Base-by-base conservation (phyloP, 140 eudicot genomes). In the Anethum foeniculum region DNA sequence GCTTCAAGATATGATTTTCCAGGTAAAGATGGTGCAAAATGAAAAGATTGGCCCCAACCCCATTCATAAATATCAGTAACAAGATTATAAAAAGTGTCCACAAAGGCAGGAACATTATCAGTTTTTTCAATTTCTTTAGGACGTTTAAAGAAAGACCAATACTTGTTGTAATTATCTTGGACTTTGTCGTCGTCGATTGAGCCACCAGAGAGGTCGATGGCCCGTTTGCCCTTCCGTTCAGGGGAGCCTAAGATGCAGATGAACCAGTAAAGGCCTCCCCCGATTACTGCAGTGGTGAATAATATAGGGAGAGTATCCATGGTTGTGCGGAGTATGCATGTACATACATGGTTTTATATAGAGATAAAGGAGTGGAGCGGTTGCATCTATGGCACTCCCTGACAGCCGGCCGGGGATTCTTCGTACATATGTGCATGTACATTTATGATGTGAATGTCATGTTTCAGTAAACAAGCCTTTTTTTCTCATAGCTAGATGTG, bases 31-130 rank as follows among this genome's bases (percentile, higher is more conserved):
- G 98, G 98, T 2, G 98, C 90, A 46, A 94, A 94, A 49, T 94
- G 98, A 81, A 94, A 92, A 48, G 94, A 89, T 10, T 94, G 98
- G 25, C 98, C 98, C 98, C 98, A 94, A 0, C 97, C 97, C 97
- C 97, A 94, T 47, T 94, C 98, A 86, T 94, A 95, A 71, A 95
- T 92, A 79, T 95, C 99, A 18, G 99, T 95, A 58, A 94, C 98
- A 77, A 94, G 91, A 51, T 95, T 90, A 79, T 94, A 94, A 49
- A 94, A 94, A 10, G 98, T 92, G 80, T 92, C 95, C 14, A 94
- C 98, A 79, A 94, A 94, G 34, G 87, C 97, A 4, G 98, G 98
- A 4, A 94, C 98, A 0, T 92, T 90, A n/a, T 94, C 97, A 1
- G 90, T 79, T 13, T 71, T 88, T 64, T 92, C 96, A 82, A 94